Conservation (phyloP, 495 filamentous ascomycete genomes). For the Aspergillus sparsus region DNA sequence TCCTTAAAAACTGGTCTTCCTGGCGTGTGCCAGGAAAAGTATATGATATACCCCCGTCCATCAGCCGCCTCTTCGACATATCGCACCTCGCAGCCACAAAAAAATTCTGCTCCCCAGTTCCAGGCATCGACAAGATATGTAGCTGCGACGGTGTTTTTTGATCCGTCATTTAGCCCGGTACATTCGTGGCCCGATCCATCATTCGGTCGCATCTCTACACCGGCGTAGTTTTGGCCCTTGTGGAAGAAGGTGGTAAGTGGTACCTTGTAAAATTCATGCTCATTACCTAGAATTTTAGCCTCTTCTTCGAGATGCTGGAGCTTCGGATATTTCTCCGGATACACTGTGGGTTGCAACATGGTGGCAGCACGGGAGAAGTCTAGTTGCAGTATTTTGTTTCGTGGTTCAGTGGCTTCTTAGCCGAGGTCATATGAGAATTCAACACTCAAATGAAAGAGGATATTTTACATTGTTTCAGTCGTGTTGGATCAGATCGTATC, state of each 20-base stretch:
- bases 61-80: constrained; percentile 58
- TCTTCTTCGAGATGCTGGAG: constrained; percentile 58
- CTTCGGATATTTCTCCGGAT: constrained; percentile 61
- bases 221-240: constrained; percentile 59
- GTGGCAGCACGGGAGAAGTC: constrained; percentile 57
- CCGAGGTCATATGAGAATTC: background rate
- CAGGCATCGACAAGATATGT: constrained; percentile 72
- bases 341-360: constrained; percentile 60
- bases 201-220: constrained; percentile 62
- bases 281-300: constrained; percentile 49
- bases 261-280: constrained; percentile 56
- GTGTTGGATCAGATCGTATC: constrained; percentile 48
- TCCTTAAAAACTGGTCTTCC: constrained; percentile 59
- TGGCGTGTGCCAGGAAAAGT: constrained; percentile 65
- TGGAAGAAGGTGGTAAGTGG: constrained; percentile 63
- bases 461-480: constrained; percentile 52
- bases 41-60: constrained; percentile 58
- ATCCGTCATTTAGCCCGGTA: constrained; percentile 68
- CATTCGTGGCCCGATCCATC: constrained; percentile 60
- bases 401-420: background rate
- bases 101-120: constrained; percentile 75
- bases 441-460: background rate
- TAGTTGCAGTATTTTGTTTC: constrained; percentile 14
- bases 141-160: constrained; percentile 64
- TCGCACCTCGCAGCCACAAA: constrained; percentile 69